Evolutionary conservation across 192 early-diverging fungal species (phyloP), one percentile per base, ranked within the genome.

Genomic region (Rhizophagus prolifer): DNA sequence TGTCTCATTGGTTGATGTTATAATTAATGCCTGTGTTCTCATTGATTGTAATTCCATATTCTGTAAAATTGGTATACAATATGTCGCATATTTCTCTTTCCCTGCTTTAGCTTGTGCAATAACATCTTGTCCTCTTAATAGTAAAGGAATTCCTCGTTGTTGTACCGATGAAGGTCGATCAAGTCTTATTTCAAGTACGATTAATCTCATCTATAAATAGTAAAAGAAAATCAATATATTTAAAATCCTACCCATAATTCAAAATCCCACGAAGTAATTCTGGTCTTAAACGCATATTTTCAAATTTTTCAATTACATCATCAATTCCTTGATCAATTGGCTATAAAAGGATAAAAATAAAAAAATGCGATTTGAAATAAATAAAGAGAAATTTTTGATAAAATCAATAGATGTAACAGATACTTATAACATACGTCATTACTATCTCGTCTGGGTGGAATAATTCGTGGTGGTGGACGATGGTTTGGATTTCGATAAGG

Each of bases 21-120:
- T 92, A 76, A 99, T 92, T 34, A 99, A 90, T 38, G 98, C 97
- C 85, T 99, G 98, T 81, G 89, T 92, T 85, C 95, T 87, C 72
- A 88, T 88, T 73, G 92, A 80, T 61, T 82, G 80, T 65, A 89
- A 84, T 84, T 98, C 94, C 71, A 99, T 87, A 77, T 91, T 92
- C 83, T 99, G 97, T 74, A 99, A 93, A 80, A 97, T 95, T 65
- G 96, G 96, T 83, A 99, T 98, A 79, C 96, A 98, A 92, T 98
- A 99, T 75, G 98, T 99, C 79, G 97, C 97, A 74, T 96, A 98
- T 88, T 99, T 99, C 84, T 97, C 98, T 80, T 97, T 98, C 90
- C 98, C 98, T 71, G 97, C 98, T 89, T 99, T 97, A 41, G 98
- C 98, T 90, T 99, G 98, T 69, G 98, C 98, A 88, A 99, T 99